Evolutionary conservation across 257 asterid species (phyloP).

Genomic region (Asclepias syriaca): DNA sequence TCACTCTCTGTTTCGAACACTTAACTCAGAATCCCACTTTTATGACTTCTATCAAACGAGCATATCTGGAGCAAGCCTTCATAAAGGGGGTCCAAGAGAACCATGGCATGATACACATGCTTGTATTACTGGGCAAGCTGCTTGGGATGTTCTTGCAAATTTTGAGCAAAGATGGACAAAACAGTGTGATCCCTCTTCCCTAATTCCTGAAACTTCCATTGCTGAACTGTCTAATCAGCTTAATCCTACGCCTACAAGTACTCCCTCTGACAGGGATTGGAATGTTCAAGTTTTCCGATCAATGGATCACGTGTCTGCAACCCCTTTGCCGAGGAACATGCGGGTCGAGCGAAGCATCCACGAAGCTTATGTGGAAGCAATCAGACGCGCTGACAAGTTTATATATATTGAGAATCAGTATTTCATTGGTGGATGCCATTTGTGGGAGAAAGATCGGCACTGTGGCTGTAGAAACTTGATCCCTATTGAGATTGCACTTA

Average conservation of each 20-base stretch:
- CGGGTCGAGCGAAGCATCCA: conserved; percentile 61
- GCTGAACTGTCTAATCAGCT: conserved; percentile 45
- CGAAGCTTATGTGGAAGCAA: conserved; percentile 81
- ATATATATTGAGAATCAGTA: conserved; percentile 85
- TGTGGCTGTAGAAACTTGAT: conserved; percentile 81
- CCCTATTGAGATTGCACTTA: conserved; percentile 76
- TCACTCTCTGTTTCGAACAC: conserved; percentile 71
- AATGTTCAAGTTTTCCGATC: conserved; percentile 81
- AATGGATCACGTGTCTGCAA: conserved; percentile 63
- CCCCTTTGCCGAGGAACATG: conserved; percentile 45
- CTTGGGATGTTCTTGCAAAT: conserved; percentile 60
- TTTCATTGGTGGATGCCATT: conserved; percentile 80
- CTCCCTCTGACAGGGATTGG: conserved; percentile 42
- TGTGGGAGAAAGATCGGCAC: conserved; percentile 76
- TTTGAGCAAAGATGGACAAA: conserved; percentile 90
- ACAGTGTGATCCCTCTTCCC: conserved; percentile 58
- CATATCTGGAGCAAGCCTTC: conserved; percentile 67
- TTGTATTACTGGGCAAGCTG: conserved; percentile 64
- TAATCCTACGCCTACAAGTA: conserved; percentile 18
- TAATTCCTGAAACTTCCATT: conserved; percentile 47
- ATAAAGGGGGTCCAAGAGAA: conserved; percentile 89
- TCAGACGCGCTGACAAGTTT: conserved; percentile 68
- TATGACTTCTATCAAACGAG: conserved; percentile 82
- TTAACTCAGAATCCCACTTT: conserved; percentile 69
- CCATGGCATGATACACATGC: conserved; percentile 97